A percentile compares a stretch with the other conserved stretches of the same genome.
Evolutionary conservation across 345 rosid species (phyloP).

Genomic region (thale cress (Arabidopsis thaliana)): TAIR10.1 NC_003074.8:9961001-9961500

Average conservation of each 20-base stretch:
- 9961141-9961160: conserved; percentile 1
- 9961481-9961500: conserved; percentile 6
- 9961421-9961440: conserved; percentile 8
- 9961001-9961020: conserved; percentile 12
- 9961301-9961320: background rate
- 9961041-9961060: background rate
- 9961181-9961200: background rate
- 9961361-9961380: background rate
- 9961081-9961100: background rate
- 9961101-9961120: background rate
- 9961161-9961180: background rate
- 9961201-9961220: background rate
- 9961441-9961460: conserved; percentile 11
- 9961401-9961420: conserved; percentile 19
- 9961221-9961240: background rate
- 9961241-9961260: conserved; percentile 1
- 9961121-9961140: background rate
- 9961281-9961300: background rate
- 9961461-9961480: conserved; percentile 26
- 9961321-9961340: background rate
- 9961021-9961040: conserved; percentile 1
- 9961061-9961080: background rate
- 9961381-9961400: conserved; percentile 1
- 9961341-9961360: background rate
- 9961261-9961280: background rate